Base-by-base conservation (phyloP, 257 asterid genomes). In the Eucommia ulmoides region DNA sequence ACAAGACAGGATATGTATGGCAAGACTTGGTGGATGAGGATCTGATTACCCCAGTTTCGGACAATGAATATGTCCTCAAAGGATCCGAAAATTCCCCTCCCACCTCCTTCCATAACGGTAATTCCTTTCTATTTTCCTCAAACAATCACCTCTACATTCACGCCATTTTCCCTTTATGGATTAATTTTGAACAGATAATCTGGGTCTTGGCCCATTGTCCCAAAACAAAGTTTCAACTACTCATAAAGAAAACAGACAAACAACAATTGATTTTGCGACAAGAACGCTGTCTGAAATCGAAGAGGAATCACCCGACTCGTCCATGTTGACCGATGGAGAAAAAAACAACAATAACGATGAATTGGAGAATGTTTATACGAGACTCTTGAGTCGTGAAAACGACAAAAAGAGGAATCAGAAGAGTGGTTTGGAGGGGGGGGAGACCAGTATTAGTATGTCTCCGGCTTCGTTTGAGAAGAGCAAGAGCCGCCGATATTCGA, bases 11-110 rank as follows among this genome's bases (percentile, higher is more conserved):
- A 1, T 80, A 74, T 54, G 93, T 89, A 8, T 89, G 97, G 97
- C 96, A 89, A 69, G 97, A 89, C 61, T 74, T 84, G 65, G 25
- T 78, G 19, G 97, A 89, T 67, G 96, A 89, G 66, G 97, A 89
- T 78, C 89, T 89, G 16, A 78, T 89, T 22, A 89, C 89, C 50
- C 96, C 97, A 2, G 65, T 84, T 45, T 80, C 93, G 4, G 93
- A 89, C 77, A 82, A 78, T 64, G 97, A 89, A 67, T 89, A 78
- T 52, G 96, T 89, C 15, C 80, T 89, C 51, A 85, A 85, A 66
- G 97, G 97, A 59, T 89, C 96, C 19, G 79, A 85, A 65, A 64
- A 80, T 60, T 51, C 73, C 42, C 64, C 72, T 19, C 18, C 45
- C 41, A 47, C 51, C 14, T 19, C 53, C 14, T n/a, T 20, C 19